A percentile compares a stretch with the other conserved stretches of the same genome.
Conservation (phyloP, 441 rosid species). For the Geranium incanum region DNA sequence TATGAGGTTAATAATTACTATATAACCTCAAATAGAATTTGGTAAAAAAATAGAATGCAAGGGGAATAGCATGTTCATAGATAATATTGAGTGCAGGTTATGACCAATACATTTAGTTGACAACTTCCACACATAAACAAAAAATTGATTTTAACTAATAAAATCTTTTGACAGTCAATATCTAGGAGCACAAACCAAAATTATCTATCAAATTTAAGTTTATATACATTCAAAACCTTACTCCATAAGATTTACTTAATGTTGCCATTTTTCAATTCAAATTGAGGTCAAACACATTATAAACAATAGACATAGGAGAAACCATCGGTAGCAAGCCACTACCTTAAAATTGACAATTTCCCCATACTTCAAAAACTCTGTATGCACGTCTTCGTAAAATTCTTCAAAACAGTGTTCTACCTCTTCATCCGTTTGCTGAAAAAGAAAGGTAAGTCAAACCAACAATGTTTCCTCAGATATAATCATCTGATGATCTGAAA, state of each 20-base stretch:
- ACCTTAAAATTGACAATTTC: slow-evolving; percentile 96
- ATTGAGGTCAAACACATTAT: not conserved
- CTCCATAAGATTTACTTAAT: not conserved
- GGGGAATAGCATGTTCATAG: not conserved
- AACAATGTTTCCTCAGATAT: slow-evolving; percentile 10
- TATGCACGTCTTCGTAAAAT: slow-evolving; percentile 94
- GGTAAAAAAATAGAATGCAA: not conserved
- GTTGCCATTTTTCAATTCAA: not conserved
- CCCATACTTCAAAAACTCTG: slow-evolving; percentile 89
- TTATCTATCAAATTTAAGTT: not conserved
- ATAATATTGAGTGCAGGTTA: not conserved
- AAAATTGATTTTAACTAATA: not conserved
- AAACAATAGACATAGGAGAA: not conserved
- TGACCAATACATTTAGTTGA: not conserved
- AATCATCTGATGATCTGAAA: not conserved
- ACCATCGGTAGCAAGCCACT: slow-evolving; percentile 20
- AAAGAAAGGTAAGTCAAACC: slow-evolving; percentile 22
- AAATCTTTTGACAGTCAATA: not conserved
- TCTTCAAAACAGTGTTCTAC: slow-evolving; percentile 73
- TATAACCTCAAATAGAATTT: not conserved
- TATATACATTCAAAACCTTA: not conserved
- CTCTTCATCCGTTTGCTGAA: slow-evolving; percentile 90
- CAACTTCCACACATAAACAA: not conserved
- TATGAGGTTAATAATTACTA: slow-evolving; percentile 2
- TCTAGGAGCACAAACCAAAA: not conserved